Base-by-base conservation (phyloP, 345 rosid species). In the Citrus unshiu region DNA sequence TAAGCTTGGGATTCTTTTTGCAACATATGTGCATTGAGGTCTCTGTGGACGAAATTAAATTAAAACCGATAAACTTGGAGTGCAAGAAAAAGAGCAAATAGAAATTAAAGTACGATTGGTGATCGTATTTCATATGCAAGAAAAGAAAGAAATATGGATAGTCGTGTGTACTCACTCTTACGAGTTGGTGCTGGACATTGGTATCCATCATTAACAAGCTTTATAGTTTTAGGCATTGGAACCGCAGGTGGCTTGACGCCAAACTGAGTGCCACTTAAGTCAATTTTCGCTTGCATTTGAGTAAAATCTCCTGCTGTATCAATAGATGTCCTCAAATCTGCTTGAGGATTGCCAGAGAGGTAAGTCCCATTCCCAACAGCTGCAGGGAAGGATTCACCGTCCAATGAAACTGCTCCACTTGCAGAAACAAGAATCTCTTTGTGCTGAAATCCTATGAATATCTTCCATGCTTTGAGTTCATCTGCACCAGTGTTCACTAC, bases 321-420 rank as follows among this genome's bases (percentile, higher is more conserved):
- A 19, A 91, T 86, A 0, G 90, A 88, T 24, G 92, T 80, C 76
- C 85, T 81, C 21, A 91, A 81, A 82, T 89, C 86, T 6, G 88
- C 56, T 43, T 51, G 68, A 24, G 89, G 86, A 35, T 66, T 81
- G 10, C 94, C 94, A 0, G 81, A 87, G 9, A 91, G 59, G 19
- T 57, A 64, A 46, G 89, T 84, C 9, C 91, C 90, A 56, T 88
- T 85, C 22, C 89, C 89, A 4, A 89, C 94, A 3, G 56, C 25
- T 5, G 88, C 91, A 0, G 92, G 92, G 22, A 88, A 78, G 29
- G 84, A 35, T 13, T 64, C 66, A 35, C 87, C 87, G 4, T 80
- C 83, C 6, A 78, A 84, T 58, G 88, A 63, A 66, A 82, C 75
- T 9, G 85, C 92, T 8, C 82, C 79, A 2, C 79, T 72, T 0